Evolutionary conservation across 176 grass and related monocot species (phyloP).

Genomic region (Oryza brachyantha): DNA sequence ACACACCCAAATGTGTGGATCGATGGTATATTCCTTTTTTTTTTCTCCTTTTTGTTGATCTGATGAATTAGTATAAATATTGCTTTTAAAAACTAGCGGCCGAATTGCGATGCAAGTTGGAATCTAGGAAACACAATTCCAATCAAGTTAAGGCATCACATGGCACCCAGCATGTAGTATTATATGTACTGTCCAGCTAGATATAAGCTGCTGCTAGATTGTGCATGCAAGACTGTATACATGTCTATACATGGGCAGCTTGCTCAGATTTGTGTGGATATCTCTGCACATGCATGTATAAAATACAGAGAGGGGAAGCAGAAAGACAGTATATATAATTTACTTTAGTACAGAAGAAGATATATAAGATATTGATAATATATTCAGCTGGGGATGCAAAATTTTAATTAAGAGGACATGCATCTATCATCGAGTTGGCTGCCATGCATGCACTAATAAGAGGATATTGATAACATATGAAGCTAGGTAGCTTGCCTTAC

Average conservation of each 20-base stretch:
- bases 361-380: constrained; percentile 35
- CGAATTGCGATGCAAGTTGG: constrained; percentile 38
- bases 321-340: constrained; percentile 35
- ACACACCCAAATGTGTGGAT: neutral
- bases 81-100: constrained; percentile 25
- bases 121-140: constrained; percentile 87
- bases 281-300: constrained; percentile 55
- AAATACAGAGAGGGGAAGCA: constrained; percentile 34
- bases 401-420: constrained; percentile 38
- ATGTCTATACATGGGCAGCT: constrained; percentile 33
- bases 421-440: constrained; percentile 26
- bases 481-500: constrained; percentile 25
- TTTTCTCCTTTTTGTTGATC: neutral
- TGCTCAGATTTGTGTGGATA: constrained; percentile 58
- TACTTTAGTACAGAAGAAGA: constrained; percentile 47
- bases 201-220: constrained; percentile 41
- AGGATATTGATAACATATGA: constrained; percentile 32
- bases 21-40: neutral
- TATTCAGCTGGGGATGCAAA: constrained; percentile 34
- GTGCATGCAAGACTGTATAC: constrained; percentile 29
- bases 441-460: no score
- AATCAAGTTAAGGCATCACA: constrained; percentile 52
- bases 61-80: neutral
- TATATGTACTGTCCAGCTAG: constrained; percentile 38
- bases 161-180: constrained; percentile 48